A percentile compares a stretch with the other conserved stretches of the same genome.
These are phyloP conservation scores for Populus hybrid DNA, from an alignment of 441 rosid genomes.

Conservation along the genomic window DNA sequence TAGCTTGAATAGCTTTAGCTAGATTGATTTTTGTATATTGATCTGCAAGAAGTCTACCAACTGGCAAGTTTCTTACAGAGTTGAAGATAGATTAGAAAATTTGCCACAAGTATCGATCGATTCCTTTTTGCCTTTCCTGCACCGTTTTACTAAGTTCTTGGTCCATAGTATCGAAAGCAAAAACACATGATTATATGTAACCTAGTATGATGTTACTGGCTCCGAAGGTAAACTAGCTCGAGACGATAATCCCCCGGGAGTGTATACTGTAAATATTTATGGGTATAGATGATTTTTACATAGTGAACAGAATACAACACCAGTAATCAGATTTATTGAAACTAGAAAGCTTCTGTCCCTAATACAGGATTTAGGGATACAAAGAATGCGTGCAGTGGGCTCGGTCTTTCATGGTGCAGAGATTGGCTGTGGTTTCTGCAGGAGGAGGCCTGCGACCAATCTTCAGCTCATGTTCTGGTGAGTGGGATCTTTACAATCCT, in stretches of 20 bases:
- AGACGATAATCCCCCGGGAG: no score
- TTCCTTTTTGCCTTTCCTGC: no score
- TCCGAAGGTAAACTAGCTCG: no score
- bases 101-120: no score
- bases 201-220: not conserved
- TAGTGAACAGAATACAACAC: not conserved
- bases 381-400: conserved; percentile 50
- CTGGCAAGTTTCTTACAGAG: no score
- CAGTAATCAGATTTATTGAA: not conserved
- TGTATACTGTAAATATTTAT: not conserved
- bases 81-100: no score
- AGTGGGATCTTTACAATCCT: conserved; percentile 78
- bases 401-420: conserved; percentile 38
- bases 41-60: no score
- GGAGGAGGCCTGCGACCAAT: conserved; percentile 48
- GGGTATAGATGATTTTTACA: no score
- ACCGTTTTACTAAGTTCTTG: not conserved
- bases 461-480: conserved; percentile 39
- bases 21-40: no score
- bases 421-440: conserved; percentile 49
- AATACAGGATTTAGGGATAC: conserved; percentile 45
- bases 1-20: no score
- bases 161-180: not conserved
- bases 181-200: not conserved
- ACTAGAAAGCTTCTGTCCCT: not conserved